Conservation (phyloP, 305 asterid genomes). For the Fraxinus xanthoxyloides region DNA sequence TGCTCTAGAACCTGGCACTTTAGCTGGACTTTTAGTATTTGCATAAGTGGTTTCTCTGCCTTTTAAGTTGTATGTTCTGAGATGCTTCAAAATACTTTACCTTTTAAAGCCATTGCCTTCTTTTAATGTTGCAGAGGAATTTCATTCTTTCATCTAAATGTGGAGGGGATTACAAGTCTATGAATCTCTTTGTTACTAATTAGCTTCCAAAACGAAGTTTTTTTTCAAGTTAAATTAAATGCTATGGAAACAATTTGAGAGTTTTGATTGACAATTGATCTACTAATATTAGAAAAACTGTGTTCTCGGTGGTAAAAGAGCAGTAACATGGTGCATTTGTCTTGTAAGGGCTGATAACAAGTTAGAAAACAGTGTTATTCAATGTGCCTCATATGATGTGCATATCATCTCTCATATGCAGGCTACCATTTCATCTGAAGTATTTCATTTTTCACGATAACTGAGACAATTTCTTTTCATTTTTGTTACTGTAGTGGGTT, state of each 20-base stretch:
- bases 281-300: background rate
- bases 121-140: background rate
- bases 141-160: background rate
- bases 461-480: background rate
- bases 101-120: background rate
- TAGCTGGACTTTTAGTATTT: conserved; percentile 3
- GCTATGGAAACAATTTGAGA: background rate
- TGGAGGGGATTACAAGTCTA: background rate
- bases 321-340: background rate
- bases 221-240: background rate
- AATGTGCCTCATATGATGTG: background rate
- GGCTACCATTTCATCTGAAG: background rate
- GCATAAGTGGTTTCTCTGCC: background rate
- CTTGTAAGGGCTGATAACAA: background rate
- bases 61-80: background rate
- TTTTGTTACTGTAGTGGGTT: conserved; percentile 5
- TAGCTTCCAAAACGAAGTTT: background rate
- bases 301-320: background rate
- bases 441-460: background rate
- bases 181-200: background rate
- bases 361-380: background rate
- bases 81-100: background rate
- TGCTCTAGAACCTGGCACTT: background rate
- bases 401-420: background rate
- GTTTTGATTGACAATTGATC: background rate